Base-by-base conservation (phyloP, 495 filamentous ascomycete species). In the Lepidopterella palustris region DNA sequence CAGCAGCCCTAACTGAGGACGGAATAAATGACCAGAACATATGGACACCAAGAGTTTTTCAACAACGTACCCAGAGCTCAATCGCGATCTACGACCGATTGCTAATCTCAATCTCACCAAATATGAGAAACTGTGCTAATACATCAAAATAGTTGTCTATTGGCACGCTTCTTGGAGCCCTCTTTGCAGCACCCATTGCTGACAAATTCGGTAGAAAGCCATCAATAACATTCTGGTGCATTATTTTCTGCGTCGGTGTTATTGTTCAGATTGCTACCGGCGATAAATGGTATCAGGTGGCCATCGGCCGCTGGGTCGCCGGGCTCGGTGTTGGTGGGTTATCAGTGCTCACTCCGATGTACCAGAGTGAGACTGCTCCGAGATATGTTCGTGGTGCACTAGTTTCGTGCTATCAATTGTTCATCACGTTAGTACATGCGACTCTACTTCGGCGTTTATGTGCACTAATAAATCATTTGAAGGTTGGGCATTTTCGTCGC, bases 271-370 rank as follows among this genome's bases (percentile, higher is more conserved):
- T 65, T 39, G 39, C 68, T 0, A 62, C 66, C 11, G 53, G 27
- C 3, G 20, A 35, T 9, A 55, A 45, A 49, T 69, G 66, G 66
- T 61, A 58, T 35, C 66, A 69, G 13, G 42, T 69, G n/a, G 59
- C 56, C 6, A 62, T 69, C 21, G 90, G 90, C 26, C 85, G 90
- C 50, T 84, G 90, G 69, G 82, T 93, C 53, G 88, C 90, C 54
- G 90, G 90, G 39, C 78, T 88, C 21, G 90, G 90, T 59, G 89
- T 95, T 45, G 90, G 90, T 63, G 75, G 91, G 53, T 78, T 92
- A 11, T 92, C 86, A 24, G 84, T 85, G 56, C 70, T 86, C 21
- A 79, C 84, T 80, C 77, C 70, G 72, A 73, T 67, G 48, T 95
- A 93, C 74, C 88, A 92, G 70, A 88, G 86, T 42, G 89, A 92